Evolutionary conservation across 2,329 filamentous ascomycete species (phyloP).

Genomic region (Tolypocladium pustulatum): DNA sequence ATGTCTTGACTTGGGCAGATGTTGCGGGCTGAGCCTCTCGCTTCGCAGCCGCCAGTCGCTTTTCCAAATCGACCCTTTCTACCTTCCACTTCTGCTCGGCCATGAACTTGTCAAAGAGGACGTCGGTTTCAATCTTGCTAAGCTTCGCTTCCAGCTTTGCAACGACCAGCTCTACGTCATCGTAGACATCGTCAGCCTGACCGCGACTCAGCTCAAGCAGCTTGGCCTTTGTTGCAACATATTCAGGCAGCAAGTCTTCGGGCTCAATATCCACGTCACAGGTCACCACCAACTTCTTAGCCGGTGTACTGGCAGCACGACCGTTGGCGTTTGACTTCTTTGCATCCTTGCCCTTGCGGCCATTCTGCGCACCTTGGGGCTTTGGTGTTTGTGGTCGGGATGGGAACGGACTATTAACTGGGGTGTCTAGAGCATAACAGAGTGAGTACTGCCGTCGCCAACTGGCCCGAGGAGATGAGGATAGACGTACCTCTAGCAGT

Average conservation of each 20-base stretch:
- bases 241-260: slow-evolving; percentile 64
- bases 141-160: slow-evolving; percentile 65
- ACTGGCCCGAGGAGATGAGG: not conserved
- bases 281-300: slow-evolving; percentile 35
- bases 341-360: slow-evolving; percentile 23
- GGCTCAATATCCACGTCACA: slow-evolving; percentile 65
- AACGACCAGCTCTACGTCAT: slow-evolving; percentile 34
- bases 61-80: slow-evolving; percentile 49
- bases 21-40: slow-evolving; percentile 19
- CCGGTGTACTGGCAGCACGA: slow-evolving; percentile 11
- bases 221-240: slow-evolving; percentile 62
- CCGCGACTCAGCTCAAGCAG: slow-evolving; percentile 41
- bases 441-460: slow-evolving; percentile 3
- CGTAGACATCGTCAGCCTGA: not conserved
- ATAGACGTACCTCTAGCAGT: slow-evolving; percentile 24
- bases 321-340: slow-evolving; percentile 9
- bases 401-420: slow-evolving; percentile 36
- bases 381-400: slow-evolving; percentile 41
- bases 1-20: slow-evolving; percentile 7
- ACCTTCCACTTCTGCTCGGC: slow-evolving; percentile 58
- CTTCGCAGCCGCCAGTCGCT: slow-evolving; percentile 43
- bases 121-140: slow-evolving; percentile 64
- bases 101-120: slow-evolving; percentile 58
- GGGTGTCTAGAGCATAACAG: slow-evolving; percentile 28
- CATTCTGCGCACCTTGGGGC: slow-evolving; percentile 15